Percentiles rank a stretch among this genome's conserved stretches.
phyloP scores from a whole-genome alignment of 2,329 filamentous ascomycete genomes.

The Claviceps citrina region DNA sequence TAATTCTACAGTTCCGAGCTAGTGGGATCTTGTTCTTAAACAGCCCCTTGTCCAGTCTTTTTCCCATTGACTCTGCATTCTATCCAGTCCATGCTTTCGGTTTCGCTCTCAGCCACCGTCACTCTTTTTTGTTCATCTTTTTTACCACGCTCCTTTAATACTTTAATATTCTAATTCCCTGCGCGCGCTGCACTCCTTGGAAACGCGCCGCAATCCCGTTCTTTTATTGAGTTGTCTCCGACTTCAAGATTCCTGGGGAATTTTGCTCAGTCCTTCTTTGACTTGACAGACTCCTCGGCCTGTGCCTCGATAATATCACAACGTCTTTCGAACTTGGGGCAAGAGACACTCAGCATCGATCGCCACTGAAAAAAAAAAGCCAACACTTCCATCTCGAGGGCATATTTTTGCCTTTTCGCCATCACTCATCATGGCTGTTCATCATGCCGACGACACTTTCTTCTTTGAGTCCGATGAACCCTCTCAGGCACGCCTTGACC shows the following conservation, averaged over 20 bases:
- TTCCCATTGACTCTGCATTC: conserved; percentile 16
- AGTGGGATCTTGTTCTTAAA: conserved; percentile 32
- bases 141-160: conserved; percentile 45
- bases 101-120: conserved; percentile 36
- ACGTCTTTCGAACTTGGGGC: conserved; percentile 4
- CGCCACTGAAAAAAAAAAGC: not conserved
- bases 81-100: conserved; percentile 27
- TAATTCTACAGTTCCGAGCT: conserved; percentile 24
- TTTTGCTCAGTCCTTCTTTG: conserved; percentile 31
- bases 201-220: conserved; percentile 13
- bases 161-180: conserved; percentile 35
- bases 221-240: conserved; percentile 27
- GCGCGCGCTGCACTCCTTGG: conserved; percentile 25
- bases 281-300: conserved; percentile 10
- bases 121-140: conserved; percentile 37
- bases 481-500: conserved; percentile 41
- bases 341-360: not conserved
- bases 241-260: conserved; percentile 38
- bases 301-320: conserved; percentile 12
- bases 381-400: conserved; percentile 8
- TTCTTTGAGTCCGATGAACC: conserved; percentile 42
- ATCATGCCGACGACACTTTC: conserved; percentile 30
- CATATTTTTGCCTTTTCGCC: not conserved
- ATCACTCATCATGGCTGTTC: conserved; percentile 31
- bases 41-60: conserved; percentile 30